These are phyloP conservation scores for Crithidia bombi DNA, from an alignment of 208 protist genomes.

Conservation along the genomic window DNA sequence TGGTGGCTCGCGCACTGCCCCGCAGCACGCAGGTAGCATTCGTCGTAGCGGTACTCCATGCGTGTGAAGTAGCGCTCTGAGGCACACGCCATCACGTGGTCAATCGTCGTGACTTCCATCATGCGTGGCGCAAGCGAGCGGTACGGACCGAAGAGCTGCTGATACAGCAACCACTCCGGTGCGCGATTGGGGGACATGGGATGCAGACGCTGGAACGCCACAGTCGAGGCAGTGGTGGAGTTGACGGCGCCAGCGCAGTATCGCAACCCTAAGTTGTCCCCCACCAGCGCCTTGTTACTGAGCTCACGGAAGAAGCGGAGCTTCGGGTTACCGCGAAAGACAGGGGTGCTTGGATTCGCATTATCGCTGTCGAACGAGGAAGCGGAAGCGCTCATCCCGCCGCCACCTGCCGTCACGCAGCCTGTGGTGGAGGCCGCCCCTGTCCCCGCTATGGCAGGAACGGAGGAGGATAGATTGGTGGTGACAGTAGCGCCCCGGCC, in stretches of 20 bases:
- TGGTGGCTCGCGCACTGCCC: slow-evolving; percentile 69
- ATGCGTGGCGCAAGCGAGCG: slow-evolving; percentile 79
- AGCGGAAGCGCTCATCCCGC: background rate
- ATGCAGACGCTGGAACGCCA: slow-evolving; percentile 79
- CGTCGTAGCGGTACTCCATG: slow-evolving; percentile 77
- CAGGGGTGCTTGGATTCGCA: background rate
- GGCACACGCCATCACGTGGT: slow-evolving; percentile 79
- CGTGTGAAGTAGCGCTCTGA: slow-evolving; percentile 81
- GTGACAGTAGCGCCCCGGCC: background rate
- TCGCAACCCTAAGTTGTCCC: slow-evolving; percentile 37
- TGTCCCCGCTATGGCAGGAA: background rate
- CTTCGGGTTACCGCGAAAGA: slow-evolving; percentile 55
- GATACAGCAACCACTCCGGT: slow-evolving; percentile 87
- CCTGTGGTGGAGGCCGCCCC: background rate
- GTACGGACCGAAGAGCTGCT: slow-evolving; percentile 77
- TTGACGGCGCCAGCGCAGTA: slow-evolving; percentile 61
- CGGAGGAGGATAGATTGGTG: background rate
- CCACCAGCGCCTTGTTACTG: slow-evolving; percentile 27
- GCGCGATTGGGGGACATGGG: slow-evolving; percentile 85
- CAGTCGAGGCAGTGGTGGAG: slow-evolving; percentile 72
- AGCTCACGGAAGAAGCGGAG: slow-evolving; percentile 73
- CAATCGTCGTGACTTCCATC: slow-evolving; percentile 82
- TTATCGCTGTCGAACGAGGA: background rate
- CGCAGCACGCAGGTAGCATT: slow-evolving; percentile 63
- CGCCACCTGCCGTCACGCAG: background rate